Conservation (phyloP, 352 stramenopile genomes). For the Hyaloperonospora arabidopsidis region DNA sequence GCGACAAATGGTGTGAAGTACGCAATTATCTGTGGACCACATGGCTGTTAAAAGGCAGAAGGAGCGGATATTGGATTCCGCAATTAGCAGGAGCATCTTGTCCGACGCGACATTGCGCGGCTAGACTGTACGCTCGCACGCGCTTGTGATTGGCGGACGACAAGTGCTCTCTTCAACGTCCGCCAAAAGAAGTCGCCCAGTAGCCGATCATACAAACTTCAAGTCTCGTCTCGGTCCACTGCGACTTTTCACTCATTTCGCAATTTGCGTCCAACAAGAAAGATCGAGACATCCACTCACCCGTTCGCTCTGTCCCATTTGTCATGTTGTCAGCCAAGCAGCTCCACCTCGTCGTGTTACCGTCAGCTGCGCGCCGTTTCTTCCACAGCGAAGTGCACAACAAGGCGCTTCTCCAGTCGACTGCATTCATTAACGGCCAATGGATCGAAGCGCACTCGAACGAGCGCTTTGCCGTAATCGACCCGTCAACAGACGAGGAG, state of each 20-base stretch:
- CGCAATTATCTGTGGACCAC: background rate
- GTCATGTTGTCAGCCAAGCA: conserved; percentile 23
- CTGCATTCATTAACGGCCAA: conserved; percentile 71
- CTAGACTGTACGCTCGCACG: conserved; percentile 11
- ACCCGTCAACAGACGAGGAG: conserved; percentile 71
- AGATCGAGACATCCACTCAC: background rate
- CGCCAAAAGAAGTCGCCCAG: too few species aligned
- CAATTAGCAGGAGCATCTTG: background rate
- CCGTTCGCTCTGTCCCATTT: background rate
- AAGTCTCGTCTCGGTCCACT: conserved; percentile 1
- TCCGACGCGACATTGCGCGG: too few species aligned
- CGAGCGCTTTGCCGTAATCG: conserved; percentile 53
- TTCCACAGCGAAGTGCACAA: conserved; percentile 59
- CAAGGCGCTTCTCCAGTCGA: conserved; percentile 58
- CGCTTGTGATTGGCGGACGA: conserved; percentile 1
- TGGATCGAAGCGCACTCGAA: conserved; percentile 60
- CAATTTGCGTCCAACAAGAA: conserved; percentile 13
- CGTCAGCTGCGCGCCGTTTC: conserved; percentile 17
- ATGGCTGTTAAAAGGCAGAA: background rate
- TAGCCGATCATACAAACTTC: conserved; percentile 10
- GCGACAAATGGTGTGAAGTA: background rate
- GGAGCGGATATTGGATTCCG: background rate
- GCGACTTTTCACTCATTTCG: conserved; percentile 18
- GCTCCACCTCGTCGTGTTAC: conserved; percentile 26
- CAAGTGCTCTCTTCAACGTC: background rate